Percentiles rank a stretch among this genome's conserved stretches.
Evolutionary conservation across 805 yeast genomes (phyloP).

Genomic region (Candida adriatica): DNA sequence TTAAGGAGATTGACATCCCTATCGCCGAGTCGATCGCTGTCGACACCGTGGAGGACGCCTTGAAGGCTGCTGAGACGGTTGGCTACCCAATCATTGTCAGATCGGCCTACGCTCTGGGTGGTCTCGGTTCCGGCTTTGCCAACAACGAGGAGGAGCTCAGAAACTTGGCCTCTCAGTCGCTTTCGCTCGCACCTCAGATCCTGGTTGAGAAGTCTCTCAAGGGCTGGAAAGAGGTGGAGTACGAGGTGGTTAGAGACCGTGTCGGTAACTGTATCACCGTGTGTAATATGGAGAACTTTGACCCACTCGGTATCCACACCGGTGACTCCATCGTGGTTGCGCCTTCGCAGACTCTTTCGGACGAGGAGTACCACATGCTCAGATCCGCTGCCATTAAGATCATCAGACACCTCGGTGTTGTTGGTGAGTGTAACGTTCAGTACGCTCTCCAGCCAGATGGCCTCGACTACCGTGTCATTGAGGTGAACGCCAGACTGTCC

Average conservation of each 20-base stretch:
- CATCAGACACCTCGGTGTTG: constrained; percentile 96
- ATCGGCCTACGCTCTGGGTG: constrained; percentile 96
- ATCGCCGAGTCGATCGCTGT: constrained; percentile 97
- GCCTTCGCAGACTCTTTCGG: constrained; percentile 95
- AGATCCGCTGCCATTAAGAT: constrained; percentile 96
- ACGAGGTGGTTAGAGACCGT: constrained; percentile 96
- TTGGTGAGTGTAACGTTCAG: constrained; percentile 98
- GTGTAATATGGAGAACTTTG: constrained; percentile 98
- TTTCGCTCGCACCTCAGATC: constrained; percentile 89
- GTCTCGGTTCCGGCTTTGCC: constrained; percentile 97
- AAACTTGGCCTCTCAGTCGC: constrained; percentile 83
- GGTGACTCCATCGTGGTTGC: constrained; percentile 99
- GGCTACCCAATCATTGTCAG: constrained; percentile 97
- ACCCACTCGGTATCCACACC: constrained; percentile 96
- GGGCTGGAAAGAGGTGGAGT: constrained; percentile 99
- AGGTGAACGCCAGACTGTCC: constrained; percentile 94
- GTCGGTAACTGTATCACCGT: constrained; percentile 97
- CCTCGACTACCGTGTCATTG: constrained; percentile 91
- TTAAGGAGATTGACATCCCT: constrained; percentile 91
- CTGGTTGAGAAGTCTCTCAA: constrained; percentile 93
- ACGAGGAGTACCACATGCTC: constrained; percentile 96
- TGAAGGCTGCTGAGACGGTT: constrained; percentile 78
- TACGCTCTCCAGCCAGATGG: constrained; percentile 96
- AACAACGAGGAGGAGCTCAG: constrained; percentile 72
- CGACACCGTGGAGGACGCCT: constrained; percentile 86